These are phyloP conservation scores for Candida labiduridarum DNA, from an alignment of 1,139 yeast species.

Conservation along the genomic window DNA sequence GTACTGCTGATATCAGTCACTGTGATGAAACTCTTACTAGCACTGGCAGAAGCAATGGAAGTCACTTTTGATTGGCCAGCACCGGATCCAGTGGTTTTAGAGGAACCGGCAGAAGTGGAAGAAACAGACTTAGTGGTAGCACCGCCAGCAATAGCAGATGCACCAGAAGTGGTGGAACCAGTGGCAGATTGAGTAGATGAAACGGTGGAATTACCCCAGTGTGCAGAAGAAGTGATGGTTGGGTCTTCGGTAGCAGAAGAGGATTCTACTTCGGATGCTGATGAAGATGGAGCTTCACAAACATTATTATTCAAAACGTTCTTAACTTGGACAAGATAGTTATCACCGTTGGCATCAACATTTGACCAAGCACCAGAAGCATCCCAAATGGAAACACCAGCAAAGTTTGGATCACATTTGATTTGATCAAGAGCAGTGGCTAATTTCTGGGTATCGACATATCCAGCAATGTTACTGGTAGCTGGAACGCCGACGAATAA, in stretches of 20 bases:
- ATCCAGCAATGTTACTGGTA: slow-evolving; percentile 14
- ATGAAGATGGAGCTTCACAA: slow-evolving; percentile 16
- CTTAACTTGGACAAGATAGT: slow-evolving; percentile 18
- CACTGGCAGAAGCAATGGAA: too few relatives aligned
- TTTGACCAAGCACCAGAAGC: slow-evolving; percentile 81
- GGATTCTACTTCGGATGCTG: not conserved
- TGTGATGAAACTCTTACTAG: slow-evolving; percentile 20
- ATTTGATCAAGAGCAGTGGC: slow-evolving; percentile 33
- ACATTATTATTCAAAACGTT: slow-evolving; percentile 14
- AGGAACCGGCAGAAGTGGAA: too few relatives aligned
- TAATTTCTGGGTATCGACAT: slow-evolving; percentile 14
- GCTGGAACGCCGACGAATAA: slow-evolving; percentile 20
- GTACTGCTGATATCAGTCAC: slow-evolving; percentile 25
- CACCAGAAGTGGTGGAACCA: slow-evolving; percentile 9
- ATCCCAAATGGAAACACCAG: slow-evolving; percentile 92
- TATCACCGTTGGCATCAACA: slow-evolving; percentile 23
- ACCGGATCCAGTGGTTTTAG: slow-evolving; percentile 2
- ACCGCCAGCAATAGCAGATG: too few relatives aligned
- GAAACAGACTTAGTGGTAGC: not conserved
- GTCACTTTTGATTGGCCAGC: slow-evolving; percentile 5
- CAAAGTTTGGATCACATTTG: slow-evolving; percentile 54
- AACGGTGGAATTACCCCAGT: slow-evolving; percentile 5
- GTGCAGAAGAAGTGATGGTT: slow-evolving; percentile 3
- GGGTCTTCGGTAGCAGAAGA: slow-evolving; percentile 10
- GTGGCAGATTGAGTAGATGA: slow-evolving; percentile 3